These are phyloP conservation scores for Lyophyllum shimeji DNA, from an alignment of 768 basidiomycete species.

Conservation along the genomic window DNA sequence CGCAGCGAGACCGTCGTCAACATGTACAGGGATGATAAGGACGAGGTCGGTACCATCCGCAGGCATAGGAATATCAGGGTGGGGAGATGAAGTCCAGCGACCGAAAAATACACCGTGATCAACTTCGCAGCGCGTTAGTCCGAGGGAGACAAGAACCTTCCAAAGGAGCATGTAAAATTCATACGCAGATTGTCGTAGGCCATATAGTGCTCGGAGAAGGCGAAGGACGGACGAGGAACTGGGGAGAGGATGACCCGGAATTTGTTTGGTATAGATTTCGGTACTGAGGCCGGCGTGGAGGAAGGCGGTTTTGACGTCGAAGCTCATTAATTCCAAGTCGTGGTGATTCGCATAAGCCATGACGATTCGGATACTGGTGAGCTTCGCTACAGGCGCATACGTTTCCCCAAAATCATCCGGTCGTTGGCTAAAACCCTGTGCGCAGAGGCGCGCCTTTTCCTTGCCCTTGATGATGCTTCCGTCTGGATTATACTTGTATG, in stretches of 20 bases:
- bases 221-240: neutral
- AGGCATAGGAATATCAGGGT: neutral
- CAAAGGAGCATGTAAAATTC: neutral
- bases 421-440: conserved; percentile 16
- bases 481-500: conserved; percentile 31
- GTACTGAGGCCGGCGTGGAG: neutral
- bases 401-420: conserved; percentile 28
- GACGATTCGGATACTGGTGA: neutral
- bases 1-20: neutral
- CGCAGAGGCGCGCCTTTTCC: conserved; percentile 14
- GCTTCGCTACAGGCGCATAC: conserved; percentile 15
- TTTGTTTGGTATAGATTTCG: neutral
- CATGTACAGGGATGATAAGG: neutral
- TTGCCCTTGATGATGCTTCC: conserved; percentile 25
- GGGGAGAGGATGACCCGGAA: neutral
- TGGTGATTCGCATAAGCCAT: neutral
- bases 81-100: neutral
- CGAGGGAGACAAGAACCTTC: neutral
- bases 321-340: neutral
- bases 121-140: neutral
- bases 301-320: neutral
- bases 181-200: neutral
- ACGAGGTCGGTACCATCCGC: neutral
- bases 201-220: neutral
- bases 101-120: neutral